Base-by-base conservation (phyloP, 768 basidiomycete genomes). In the Macrolepiota dolichaula region DNA sequence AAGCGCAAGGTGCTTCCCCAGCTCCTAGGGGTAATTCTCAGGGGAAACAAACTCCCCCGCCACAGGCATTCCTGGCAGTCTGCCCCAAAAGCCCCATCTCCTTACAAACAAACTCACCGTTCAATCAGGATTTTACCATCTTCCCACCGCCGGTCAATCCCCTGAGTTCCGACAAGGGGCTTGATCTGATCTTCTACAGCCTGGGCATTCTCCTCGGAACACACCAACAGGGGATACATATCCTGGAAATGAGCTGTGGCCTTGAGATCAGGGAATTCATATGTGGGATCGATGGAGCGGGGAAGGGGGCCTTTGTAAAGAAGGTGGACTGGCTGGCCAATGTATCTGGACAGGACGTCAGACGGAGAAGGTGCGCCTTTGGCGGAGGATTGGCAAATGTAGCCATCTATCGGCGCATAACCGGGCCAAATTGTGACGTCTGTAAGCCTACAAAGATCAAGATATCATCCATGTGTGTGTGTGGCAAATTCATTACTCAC, bases 201-300 rank as follows among this genome's bases (percentile, higher is more conserved):
- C 29, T 58, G 68, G 64, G 87, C 77, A 66, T 85, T 87, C 73
- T 92, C 86, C 69, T 87, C 82, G 24, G 86, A 87, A 27, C 88
- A 74, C 5, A 92, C 67, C 36, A 90, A 72, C 52, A 93, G 66
- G 0, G 91, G 90, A 68, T 84, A 92, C 57, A 83, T 85, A 63
- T 92, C 91, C 70, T 91, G 87, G 69, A 81, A 90, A 61, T 80
- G 74, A 4, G 82, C 74, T 13, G 78, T 81, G 2, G 82, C 84
- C 29, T 81, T 72, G 54, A 91, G 72, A n/a, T 80, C 67, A 4
- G 89, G 88, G 65, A 85, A 87, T 22, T 76, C 72, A 5, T 57
- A 27, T 1, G 88, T 87, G 10, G 86, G 78, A 25, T 72, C 73
- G 54, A 83, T 81, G 0, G 58, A 61, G 9, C 91, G 85, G 27